Base-by-base conservation (phyloP, 140 eudicot species). In the Oenanthe javanica region DNA sequence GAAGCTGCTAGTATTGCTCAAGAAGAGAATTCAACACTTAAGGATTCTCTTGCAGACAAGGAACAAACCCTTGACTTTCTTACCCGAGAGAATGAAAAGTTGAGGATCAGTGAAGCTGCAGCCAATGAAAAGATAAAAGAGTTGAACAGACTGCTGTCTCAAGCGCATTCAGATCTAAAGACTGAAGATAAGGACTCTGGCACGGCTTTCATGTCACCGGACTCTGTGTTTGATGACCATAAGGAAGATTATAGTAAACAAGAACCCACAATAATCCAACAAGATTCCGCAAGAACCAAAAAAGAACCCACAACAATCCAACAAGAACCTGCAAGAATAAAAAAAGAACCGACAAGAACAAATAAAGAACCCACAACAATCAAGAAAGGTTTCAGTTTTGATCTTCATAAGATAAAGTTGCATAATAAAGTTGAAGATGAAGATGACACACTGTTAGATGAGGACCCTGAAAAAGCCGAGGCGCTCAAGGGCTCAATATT, bases 401-500 rank as follows among this genome's bases (percentile, higher is more conserved):
- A 93, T 75, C 78, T 82, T 23, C 90, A 89, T 10, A 91, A 88
- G 47, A 14, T 89, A 42, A 87, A 84, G 80, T 48, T 87, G 11
- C 48, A 54, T 23, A 82, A 82, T 77, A 86, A 77, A 38, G 80
- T 76, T 10, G 89, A 87, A 12, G 89, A 89, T n/a, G 14, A 61
- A 52, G 63, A 84, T 2, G 87, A 82, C 1, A 43, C 52, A 13
- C 46, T 38, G 18, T 36, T 69, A 23, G 91, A 84, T 31, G 91
- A 86, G 19, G 91, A 90, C 78, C 96, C 93, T 0, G 91, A 79
- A 43, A 91, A 87, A 78, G 93, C 89, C 0, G 96, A 94, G 79
- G 92, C 89, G 3, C 84, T 94, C 1, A 92, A 86, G 72, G 98
- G 96, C 25, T 91, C 98, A 1, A 93, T 93, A 38, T 93, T 93